Base-by-base conservation (phyloP, 164 flowering plant genomes). In the Nymphaea colorata region DNA sequence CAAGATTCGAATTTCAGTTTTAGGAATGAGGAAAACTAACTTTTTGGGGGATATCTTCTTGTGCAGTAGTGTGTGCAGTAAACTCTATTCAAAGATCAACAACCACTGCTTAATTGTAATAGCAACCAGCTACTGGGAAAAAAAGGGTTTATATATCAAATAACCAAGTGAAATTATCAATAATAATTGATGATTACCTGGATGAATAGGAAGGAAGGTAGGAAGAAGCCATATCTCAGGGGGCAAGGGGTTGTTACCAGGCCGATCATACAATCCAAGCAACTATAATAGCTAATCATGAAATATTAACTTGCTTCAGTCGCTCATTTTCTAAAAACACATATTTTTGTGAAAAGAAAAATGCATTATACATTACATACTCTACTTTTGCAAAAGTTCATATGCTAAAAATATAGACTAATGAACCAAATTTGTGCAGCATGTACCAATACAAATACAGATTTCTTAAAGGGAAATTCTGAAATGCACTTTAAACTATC, bases 151-250 rank as follows among this genome's bases (percentile, higher is more conserved):
- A 16, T 8, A 55, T 55, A 16, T 55, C 16, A 1, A 8, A 55
- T 8, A 55, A 55, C 10, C 59, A 55, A 55, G 59, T 8, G 59
- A 55, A 55, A 16, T 55, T 55, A 16, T 55, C 10, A 8, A 10
- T 25, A 25, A 55, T 8, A 55, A 16, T 55, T 8, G 59, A 55
- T n/a, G n/a, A n/a, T n/a, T n/a, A n/a, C 88, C 87, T 75, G 89
- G 89, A 75, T 85, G 87, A 17, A 87, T 16, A 14, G 87, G 87
- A 15, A 75, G 68, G 11, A 70, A 5, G 25, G 74, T 55, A 7
- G 86, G 87, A 10, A 84, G 84, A 18, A 85, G 72, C 88, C 84
- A 86, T 51, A 85, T 71, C 67, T 86, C 89, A 5, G 90, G 93
- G 65, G 86, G 92, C 73, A 84, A 16, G 3, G 92, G 92, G 64